These are phyloP conservation scores for Sisymbrium irio DNA, from an alignment of 345 rosid species.

Conservation along the genomic window DNA sequence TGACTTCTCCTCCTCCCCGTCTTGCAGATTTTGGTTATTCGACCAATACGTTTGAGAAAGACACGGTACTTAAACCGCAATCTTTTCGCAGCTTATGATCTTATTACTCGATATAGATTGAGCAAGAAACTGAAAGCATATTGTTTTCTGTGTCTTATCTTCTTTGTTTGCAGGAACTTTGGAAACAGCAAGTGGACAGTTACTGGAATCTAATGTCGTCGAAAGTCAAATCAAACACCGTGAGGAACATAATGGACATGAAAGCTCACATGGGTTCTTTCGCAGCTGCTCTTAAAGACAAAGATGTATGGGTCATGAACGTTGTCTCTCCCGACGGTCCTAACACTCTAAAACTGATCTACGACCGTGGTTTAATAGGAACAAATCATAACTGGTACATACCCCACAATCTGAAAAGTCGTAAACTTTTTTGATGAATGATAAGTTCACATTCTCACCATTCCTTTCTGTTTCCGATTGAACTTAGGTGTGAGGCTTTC, in stretches of 20 bases:
- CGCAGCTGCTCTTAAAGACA: constrained; percentile 80
- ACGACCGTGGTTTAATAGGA: constrained; percentile 88
- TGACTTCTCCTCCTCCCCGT: constrained; percentile 80
- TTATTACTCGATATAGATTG: not conserved
- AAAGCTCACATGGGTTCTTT: constrained; percentile 91
- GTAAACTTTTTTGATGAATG: not conserved
- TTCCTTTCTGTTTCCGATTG: not conserved
- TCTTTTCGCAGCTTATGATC: not conserved
- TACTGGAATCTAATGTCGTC: constrained; percentile 84
- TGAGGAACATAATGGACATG: constrained; percentile 98
- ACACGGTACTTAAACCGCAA: constrained; percentile 49
- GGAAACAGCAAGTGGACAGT: constrained; percentile 70
- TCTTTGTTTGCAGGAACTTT: constrained; percentile 52
- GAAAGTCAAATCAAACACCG: constrained; percentile 58
- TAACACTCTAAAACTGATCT: constrained; percentile 75
- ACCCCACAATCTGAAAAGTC: not conserved
- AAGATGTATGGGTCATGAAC: constrained; percentile 95
- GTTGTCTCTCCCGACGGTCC: constrained; percentile 78
- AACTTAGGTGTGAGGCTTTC: constrained; percentile 86
- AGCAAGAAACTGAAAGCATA: not conserved
- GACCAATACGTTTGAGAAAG: constrained; percentile 74
- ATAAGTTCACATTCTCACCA: not conserved
- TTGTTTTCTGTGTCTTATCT: not conserved
- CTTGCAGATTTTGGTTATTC: constrained; percentile 93
- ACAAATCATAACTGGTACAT: constrained; percentile 74